Conservation (phyloP, 331 rosid genomes). For the Arachis monticola region DNA sequence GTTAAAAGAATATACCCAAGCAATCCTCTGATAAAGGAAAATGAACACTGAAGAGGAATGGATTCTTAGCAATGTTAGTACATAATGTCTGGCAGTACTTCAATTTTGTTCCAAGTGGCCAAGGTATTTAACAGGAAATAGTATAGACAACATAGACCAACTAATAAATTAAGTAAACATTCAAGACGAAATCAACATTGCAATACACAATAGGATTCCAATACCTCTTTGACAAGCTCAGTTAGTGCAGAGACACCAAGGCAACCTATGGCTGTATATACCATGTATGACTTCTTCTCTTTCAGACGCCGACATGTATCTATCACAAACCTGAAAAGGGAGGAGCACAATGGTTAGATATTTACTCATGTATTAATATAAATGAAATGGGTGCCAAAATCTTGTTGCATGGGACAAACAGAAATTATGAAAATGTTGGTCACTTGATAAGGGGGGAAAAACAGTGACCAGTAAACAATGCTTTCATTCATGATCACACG, state of each 20-base stretch:
- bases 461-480: background rate
- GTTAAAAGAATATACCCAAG: conserved; percentile 6
- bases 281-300: conserved; percentile 87
- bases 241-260: conserved; percentile 76
- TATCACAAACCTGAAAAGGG: conserved; percentile 72
- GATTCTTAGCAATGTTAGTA: background rate
- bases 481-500: background rate
- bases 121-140: conserved; percentile 18
- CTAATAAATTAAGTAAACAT: background rate
- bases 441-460: conserved; percentile 8
- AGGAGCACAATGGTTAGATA: conserved; percentile 20
- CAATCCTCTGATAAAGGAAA: conserved; percentile 20
- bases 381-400: conserved; percentile 26
- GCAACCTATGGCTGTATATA: conserved; percentile 89
- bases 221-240: conserved; percentile 87
- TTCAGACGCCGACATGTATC: conserved; percentile 68
- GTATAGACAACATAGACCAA: background rate
- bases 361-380: conserved; percentile 20
- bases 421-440: background rate
- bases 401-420: background rate
- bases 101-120: conserved; percentile 12
- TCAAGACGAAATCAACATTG: conserved; percentile 28
- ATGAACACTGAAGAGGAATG: conserved; percentile 3
- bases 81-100: background rate
- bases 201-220: conserved; percentile 15